Evolutionary conservation across 2,329 filamentous ascomycete genomes (phyloP), one percentile per base, ranked within the genome.

Genomic region (Pyrenochaeta sp.): DNA sequence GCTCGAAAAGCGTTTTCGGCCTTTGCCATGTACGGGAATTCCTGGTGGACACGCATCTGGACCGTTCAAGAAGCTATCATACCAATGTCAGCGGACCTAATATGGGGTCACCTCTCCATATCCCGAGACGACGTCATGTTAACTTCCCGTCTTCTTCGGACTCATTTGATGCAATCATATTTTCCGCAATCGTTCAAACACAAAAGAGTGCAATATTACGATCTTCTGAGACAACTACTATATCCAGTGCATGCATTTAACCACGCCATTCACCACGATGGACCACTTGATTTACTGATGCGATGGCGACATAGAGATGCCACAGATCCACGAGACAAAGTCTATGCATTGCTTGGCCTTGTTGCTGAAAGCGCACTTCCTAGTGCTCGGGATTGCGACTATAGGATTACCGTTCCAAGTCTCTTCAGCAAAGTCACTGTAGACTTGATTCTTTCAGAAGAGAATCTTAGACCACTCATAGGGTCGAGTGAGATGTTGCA

Each of bases 301-400:
- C 55, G 59, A 7, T 64, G 60, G 62, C 50, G 62, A 1, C 54
- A 61, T 31, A 44, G 62, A 7, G 21, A 61, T n/a, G 60, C 60
- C 7, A 65, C 60, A 1, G 60, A 70, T 45, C 49, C 63, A 7
- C 57, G 60, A 20, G 67, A 70, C 40, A 70, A 68, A 29, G 53
- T 70, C 1, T 68, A 66, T 27, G 66, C 59, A 3, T 40, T 70
- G 11, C 37, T 67, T 1, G 65, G 63, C 4, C 35, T 68, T 11
- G 35, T 63, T 12, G 30, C 44, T 5, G 15, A 20, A 0, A 20
- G 40, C 2, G 36, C 20, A 0, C 32, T 62, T 2, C 53, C 54
- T 0, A 57, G 47, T n/a, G 55, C 54, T 0, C 45, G 35, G 15
- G 9, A 29, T 1, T 58, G 50, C 45, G 49, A 47, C 33, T 66